These are phyloP conservation scores for Corrigiola litoralis DNA, from an alignment of 179 eudicot genomes.

Conservation along the genomic window DNA sequence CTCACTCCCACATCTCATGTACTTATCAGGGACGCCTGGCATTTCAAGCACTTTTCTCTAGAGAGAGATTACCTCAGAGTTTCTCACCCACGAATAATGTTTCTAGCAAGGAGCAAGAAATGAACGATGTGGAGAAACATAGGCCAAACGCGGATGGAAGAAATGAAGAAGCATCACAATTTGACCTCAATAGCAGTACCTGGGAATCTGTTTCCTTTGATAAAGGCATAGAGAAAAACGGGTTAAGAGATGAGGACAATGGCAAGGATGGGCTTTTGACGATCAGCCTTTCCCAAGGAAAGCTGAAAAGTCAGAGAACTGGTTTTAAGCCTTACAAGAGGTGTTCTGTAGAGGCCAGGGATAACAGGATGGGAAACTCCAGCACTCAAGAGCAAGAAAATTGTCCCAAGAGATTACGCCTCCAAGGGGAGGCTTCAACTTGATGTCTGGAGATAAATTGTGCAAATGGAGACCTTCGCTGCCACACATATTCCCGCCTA, in stretches of 20 bases:
- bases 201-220: slow-evolving; percentile 35
- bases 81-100: slow-evolving; percentile 56
- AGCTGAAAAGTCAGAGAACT: slow-evolving; percentile 55
- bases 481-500: slow-evolving; percentile 11
- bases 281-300: slow-evolving; percentile 41
- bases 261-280: slow-evolving; percentile 32
- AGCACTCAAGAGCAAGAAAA: slow-evolving; percentile 56
- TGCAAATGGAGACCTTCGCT: slow-evolving; percentile 26
- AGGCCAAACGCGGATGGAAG: slow-evolving; percentile 21
- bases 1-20: slow-evolving; percentile 4
- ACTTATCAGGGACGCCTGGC: slow-evolving; percentile 75
- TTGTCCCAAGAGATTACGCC: slow-evolving; percentile 68
- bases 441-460: slow-evolving; percentile 30
- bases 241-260: slow-evolving; percentile 26
- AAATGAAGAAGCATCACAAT: slow-evolving; percentile 26
- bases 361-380: slow-evolving; percentile 33
- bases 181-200: slow-evolving; percentile 53
- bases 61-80: slow-evolving; percentile 84
- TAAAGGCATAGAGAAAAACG: slow-evolving; percentile 27
- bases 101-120: slow-evolving; percentile 19
- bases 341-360: slow-evolving; percentile 81
- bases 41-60: slow-evolving; percentile 76
- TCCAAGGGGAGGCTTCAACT: slow-evolving; percentile 64
- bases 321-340: slow-evolving; percentile 97
- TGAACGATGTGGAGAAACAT: slow-evolving; percentile 23